Evolutionary conservation across 2,329 filamentous ascomycete species (phyloP), one percentile per base, ranked within the genome.

Genomic region (Gaeumannomyces sp.): DNA sequence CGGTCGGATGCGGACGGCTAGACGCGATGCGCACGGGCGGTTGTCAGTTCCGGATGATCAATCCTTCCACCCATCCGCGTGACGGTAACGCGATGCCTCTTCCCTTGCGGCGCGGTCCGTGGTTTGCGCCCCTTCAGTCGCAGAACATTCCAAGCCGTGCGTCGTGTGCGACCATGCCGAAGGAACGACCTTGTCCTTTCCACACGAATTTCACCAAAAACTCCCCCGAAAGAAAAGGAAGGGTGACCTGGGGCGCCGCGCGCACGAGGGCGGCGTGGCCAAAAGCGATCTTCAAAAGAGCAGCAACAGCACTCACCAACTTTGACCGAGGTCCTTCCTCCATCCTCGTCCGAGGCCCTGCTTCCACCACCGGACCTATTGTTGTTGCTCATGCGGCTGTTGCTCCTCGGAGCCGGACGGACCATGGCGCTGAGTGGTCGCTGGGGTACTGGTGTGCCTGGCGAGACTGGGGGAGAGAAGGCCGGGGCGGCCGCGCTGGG

Each of bases 1-100:
- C 61, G 95, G 95, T 71, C 95, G 92, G 61, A 98, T 89, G 75
- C 95, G 93, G 72, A 99, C 92, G 75, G 90, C 95, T 98, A 75
- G 25, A 28, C 25, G 28, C 59, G 16, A 7, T 22, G 38, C 38
- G 38, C 38, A 45, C 38, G 16, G 19, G 38, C 38, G 10, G 38
- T 7, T 45, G 38, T 45, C 38, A 45, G 38, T 45, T 22, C 38
- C 16, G 38, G 38, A 45, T 45, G 19, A 16, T 45, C 38, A 22
- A 19, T 45, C 38, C 38, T 16, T 19, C 19, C 16, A 45, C 38
- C 4, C 38, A 5, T 45, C 38, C 19, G 38, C 38, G 19, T 45
- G 16, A 45, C 38, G 38, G 16, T 7, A 1, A 22, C 38, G 14
- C 38, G 38, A 45, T 22, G 38, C 38, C 38, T 7, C 16, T 7